Percentiles rank a stretch among this genome's conserved stretches.
phyloP scores from a whole-genome alignment of 345 rosid species.

The Camelina hispida region DNA sequence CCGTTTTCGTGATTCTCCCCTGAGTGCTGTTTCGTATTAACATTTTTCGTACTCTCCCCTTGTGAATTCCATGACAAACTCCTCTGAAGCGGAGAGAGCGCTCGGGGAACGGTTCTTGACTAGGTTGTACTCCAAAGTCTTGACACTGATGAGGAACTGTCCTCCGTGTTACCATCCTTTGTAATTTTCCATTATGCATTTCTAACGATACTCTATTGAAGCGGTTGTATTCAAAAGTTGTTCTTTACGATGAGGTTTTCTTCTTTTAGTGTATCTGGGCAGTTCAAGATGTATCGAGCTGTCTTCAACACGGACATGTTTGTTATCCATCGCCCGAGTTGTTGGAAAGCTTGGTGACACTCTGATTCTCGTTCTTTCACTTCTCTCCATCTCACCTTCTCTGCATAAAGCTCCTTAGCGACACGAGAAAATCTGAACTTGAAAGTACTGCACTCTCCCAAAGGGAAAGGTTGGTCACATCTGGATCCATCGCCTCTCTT shows the following conservation, averaged over 20 bases:
- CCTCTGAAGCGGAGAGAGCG: constrained; percentile 6
- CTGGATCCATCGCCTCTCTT: constrained; percentile 57
- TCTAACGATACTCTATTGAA: background rate
- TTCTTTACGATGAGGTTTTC: constrained; percentile 5
- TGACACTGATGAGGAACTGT: constrained; percentile 16
- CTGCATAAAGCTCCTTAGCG: constrained; percentile 40
- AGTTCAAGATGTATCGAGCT: background rate
- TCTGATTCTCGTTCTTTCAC: constrained; percentile 29
- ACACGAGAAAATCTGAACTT: constrained; percentile 43
- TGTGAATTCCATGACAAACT: background rate
- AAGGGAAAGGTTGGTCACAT: constrained; percentile 56
- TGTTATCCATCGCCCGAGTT: background rate
- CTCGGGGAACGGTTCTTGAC: constrained; percentile 5
- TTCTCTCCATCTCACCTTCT: constrained; percentile 23
- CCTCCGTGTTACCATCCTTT: constrained; percentile 1
- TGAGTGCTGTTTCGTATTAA: background rate
- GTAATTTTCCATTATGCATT: background rate
- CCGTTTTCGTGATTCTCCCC: constrained; percentile 6
- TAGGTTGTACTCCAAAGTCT: constrained; percentile 8
- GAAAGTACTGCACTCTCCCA: constrained; percentile 62
- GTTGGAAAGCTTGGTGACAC: background rate
- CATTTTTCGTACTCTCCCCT: constrained; percentile 2
- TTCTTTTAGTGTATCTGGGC: constrained; percentile 14
- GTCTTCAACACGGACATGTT: background rate
- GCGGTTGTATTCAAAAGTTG: background rate